Evolutionary conservation across 768 basidiomycete genomes (phyloP).

Genomic region (Serendipita sp.): DNA sequence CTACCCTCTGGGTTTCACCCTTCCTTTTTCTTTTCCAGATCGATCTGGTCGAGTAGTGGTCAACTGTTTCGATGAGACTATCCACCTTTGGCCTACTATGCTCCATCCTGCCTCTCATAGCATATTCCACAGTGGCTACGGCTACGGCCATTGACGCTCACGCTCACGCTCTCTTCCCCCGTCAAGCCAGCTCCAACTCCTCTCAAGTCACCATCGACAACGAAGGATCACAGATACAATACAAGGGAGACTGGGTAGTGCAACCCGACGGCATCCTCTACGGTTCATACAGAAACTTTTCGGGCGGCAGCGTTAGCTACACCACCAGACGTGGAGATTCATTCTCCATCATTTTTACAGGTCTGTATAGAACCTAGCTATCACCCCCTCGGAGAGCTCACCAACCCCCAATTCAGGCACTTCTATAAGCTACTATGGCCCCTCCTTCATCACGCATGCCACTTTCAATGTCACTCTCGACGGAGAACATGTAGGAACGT

Average conservation of each 20-base stretch:
- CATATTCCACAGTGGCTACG: no score
- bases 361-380: background rate
- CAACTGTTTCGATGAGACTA: no score
- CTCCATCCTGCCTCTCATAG: no score
- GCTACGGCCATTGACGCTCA: no score
- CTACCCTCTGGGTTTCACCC: no score
- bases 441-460: background rate
- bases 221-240: background rate
- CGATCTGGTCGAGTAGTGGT: no score
- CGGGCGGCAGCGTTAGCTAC: background rate
- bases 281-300: background rate
- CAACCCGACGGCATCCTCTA: background rate
- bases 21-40: no score
- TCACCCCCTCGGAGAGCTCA: background rate
- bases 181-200: no score
- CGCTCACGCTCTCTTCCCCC: no score
- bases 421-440: background rate
- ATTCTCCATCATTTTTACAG: background rate
- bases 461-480: background rate
- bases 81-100: no score
- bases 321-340: background rate
- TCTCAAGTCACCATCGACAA: background rate
- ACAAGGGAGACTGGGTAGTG: background rate
- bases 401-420: background rate
- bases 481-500: background rate